Base-by-base conservation (phyloP, 148 eudicot species). In the Rhododendron griersonianum region DNA sequence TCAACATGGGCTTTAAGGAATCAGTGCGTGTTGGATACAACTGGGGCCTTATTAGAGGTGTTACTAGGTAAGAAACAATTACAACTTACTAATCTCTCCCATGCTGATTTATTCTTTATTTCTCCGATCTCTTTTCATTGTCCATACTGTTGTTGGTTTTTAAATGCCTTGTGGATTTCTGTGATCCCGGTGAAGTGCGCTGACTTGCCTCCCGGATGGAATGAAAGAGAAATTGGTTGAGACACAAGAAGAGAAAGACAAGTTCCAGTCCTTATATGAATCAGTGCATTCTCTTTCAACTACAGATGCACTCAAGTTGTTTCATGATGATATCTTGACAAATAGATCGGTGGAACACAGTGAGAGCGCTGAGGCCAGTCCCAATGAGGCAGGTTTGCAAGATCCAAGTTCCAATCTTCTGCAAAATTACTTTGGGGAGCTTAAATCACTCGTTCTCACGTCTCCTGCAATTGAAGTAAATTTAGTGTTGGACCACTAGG, bases 21-120 rank as follows among this genome's bases (percentile, higher is more conserved):
- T 93, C 96, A 44, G 92, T 94, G 14, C 81, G 83, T 88, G 87
- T 51, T 83, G 99, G 98, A 35, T 87, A 90, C 91, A 93, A 87
- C 35, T 94, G 93, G 98, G 99, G 96, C 81, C 87, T 93, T 86
- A 92, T 92, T 53, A 90, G 98, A 87, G 99, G 99, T 44, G 83
- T 95, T 81, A 93, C 96, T 57, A 94, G 99, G 99, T 95, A 91
- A 87, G 35, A 61, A 45, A 18, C 69, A n/a, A 19, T 76, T 45
- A 59, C 45, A 14, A 11, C 61, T 83, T 83, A 11, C 15, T 28
- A 53, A 81, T 51, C 63, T 81, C 48, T 74, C 75, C 37, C 3
- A 21, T 84, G 86, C 61, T 19, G 71, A 55, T 75, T 55, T 74
- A 37, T 21, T 51, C 19, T 51, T 84, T 47, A 18, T 77, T 53